Percentiles rank a stretch among this genome's conserved stretches.
Conservation (phyloP, 1,139 yeast genomes). For the Kazachstania sp. region DNA sequence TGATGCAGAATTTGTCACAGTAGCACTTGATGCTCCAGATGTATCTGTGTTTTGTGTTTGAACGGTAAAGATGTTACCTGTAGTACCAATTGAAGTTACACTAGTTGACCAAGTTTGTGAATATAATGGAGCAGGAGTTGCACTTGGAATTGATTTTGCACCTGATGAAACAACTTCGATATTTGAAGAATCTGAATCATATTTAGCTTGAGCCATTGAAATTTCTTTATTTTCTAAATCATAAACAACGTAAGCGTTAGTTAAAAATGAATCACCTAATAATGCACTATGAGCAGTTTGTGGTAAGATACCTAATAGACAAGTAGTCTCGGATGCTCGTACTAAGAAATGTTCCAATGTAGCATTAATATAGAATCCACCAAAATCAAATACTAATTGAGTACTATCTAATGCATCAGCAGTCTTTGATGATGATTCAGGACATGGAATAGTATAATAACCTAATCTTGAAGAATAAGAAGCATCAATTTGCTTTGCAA, state of each 20-base stretch:
- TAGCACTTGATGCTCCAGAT: not conserved
- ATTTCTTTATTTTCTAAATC: conserved; percentile 61
- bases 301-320: conserved; percentile 32
- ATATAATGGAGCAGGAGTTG: conserved; percentile 35
- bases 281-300: conserved; percentile 32
- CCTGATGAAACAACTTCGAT: conserved; percentile 37
- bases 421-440: conserved; percentile 4
- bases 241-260: conserved; percentile 68
- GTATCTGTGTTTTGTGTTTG: not conserved
- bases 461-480: conserved; percentile 30
- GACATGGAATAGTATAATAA: conserved; percentile 33
- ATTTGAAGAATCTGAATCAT: conserved; percentile 29
- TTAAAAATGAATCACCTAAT: conserved; percentile 68
- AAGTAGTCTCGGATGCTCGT: conserved; percentile 13
- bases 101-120: conserved; percentile 32
- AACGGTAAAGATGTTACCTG: conserved; percentile 21
- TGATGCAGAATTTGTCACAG: not conserved
- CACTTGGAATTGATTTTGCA: conserved; percentile 40
- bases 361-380: conserved; percentile 43
- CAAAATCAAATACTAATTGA: conserved; percentile 41
- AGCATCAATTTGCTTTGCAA: conserved; percentile 35
- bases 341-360: conserved; percentile 39
- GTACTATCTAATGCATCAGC: conserved; percentile 15
- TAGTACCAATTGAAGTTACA: conserved; percentile 9
- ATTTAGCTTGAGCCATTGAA: conserved; percentile 55